A percentile compares a stretch with the other conserved stretches of the same genome.
Evolutionary conservation across 306 rosid species (phyloP).

Genomic region (Malus orientalis): DNA sequence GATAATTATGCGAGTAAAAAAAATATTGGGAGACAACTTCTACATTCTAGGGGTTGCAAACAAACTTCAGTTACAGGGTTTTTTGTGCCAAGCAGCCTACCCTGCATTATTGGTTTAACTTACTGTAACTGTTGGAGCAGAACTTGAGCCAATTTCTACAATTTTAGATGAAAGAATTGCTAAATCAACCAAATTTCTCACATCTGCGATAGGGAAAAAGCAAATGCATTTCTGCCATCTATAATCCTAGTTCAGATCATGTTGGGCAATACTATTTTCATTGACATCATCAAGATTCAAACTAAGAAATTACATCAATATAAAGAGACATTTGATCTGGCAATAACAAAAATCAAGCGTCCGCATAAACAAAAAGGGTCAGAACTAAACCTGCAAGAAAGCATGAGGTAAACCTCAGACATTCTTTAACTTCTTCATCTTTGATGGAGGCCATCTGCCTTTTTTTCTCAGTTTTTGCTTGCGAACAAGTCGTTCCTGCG

Average conservation of each 20-base stretch:
- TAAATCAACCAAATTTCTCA: not conserved
- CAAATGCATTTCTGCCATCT: not conserved
- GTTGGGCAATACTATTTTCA: not conserved
- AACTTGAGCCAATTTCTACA: not conserved
- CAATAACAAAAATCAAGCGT: conserved; percentile 6
- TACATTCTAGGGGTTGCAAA: too few relatives aligned
- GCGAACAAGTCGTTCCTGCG: conserved; percentile 68
- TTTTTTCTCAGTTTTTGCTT: conserved; percentile 80
- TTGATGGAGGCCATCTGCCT: conserved; percentile 95
- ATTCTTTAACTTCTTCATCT: conserved; percentile 80
- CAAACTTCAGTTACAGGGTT: too few relatives aligned
- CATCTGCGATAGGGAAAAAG: not conserved
- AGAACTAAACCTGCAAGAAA: conserved; percentile 39
- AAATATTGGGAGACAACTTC: too few relatives aligned
- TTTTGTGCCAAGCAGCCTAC: too few relatives aligned
- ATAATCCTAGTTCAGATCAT: not conserved
- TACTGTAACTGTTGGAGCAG: not conserved
- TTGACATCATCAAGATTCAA: conserved; percentile 3
- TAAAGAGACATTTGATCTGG: not conserved
- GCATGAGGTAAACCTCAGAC: conserved; percentile 37
- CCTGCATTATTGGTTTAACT: not conserved
- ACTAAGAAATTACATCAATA: conserved; percentile 15
- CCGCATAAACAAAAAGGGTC: conserved; percentile 9
- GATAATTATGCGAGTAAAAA: too few relatives aligned
- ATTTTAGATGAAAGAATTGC: not conserved